Evolutionary conservation across 2,329 filamentous ascomycete genomes (phyloP), one percentile per base, ranked within the genome.

Genomic region (Sporothrix protearum): DNA sequence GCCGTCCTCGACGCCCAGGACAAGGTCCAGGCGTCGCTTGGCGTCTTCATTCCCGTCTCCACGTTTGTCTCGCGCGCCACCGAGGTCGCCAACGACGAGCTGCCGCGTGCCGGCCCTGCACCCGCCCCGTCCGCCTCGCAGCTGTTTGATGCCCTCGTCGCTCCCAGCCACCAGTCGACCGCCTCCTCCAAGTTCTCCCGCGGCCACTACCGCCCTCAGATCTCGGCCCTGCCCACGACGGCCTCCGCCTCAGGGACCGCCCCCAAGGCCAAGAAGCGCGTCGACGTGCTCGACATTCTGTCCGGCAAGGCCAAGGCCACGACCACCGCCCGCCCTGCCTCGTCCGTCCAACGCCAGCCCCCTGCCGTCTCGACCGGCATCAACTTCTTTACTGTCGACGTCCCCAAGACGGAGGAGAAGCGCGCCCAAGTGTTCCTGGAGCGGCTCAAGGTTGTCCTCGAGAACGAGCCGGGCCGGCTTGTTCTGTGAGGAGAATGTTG

Each of bases 61-160:
- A 93, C 92, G 14, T 97, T 98, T 82, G 89, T 99, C 79, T 87
- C 89, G 71, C 91, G 94, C 70, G 96, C 96, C 53, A 88, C 92
- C 53, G 91, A 96, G 77, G 82, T 97, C 33, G 96, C 96, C 73
- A 98, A 98, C 81, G 91, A 96, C 74, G 89, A 92, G 61, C 87
- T 98, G 8, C 95, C 95, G 2, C 83, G 86, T 36, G 87, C 89
- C 5, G 85, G 75, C 8, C 72, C 88, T 73, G 83, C 84, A 73
- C 85, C 87, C 61, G 86, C 89, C 78, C 91, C 91, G 16, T 90
- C 92, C 0, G 84, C 91, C 47, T 88, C 94, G 78, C 93, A 97
- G 79, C 88, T 99, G 14, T 98, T 98, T 82, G 90, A 97, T 79
- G 89, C 95, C 77, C 85, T 98, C 16, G 86, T 99, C 8, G 94